A percentile compares a stretch with the other conserved stretches of the same genome.
Evolutionary conservation across 202 grass and related monocot genomes (phyloP).

Genomic region (Cymbopogon flexuosus): DNA sequence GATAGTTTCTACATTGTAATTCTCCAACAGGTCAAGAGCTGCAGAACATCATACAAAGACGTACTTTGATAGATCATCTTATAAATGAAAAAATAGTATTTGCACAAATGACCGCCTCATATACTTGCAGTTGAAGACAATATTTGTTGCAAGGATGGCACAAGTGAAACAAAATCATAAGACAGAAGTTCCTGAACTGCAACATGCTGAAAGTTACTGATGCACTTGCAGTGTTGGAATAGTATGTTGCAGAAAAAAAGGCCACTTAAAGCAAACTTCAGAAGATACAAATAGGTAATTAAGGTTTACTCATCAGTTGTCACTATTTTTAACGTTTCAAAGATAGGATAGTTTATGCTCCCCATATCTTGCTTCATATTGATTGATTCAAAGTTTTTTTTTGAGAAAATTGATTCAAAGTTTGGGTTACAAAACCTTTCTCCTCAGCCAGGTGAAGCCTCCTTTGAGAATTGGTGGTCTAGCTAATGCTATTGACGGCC

Average conservation of each 20-base stretch:
- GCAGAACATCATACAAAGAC: background rate
- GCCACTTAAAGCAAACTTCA: background rate
- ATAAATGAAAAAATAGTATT: conserved; percentile 5
- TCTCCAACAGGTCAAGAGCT: conserved; percentile 48
- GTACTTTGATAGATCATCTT: background rate
- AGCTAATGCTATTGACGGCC: background rate
- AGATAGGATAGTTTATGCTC: background rate
- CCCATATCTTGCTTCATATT: background rate
- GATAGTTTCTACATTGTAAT: conserved; percentile 36
- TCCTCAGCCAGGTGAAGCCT: background rate
- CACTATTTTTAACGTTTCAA: background rate
- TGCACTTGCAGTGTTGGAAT: background rate
- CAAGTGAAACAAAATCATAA: background rate
- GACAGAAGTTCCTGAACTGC: background rate
- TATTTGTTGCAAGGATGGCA: background rate
- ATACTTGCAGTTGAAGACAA: background rate
- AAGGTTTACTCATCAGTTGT: background rate
- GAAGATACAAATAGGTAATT: background rate
- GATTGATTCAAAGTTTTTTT: too few relatives aligned
- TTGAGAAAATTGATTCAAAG: too few relatives aligned
- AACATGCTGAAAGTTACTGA: background rate
- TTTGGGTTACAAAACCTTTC: background rate
- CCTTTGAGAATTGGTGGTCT: background rate
- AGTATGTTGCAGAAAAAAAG: background rate
- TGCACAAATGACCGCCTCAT: background rate